Conservation (phyloP, 1,284 basidiomycete species). For the Melanopsichium pennsylvanicum region DNA sequence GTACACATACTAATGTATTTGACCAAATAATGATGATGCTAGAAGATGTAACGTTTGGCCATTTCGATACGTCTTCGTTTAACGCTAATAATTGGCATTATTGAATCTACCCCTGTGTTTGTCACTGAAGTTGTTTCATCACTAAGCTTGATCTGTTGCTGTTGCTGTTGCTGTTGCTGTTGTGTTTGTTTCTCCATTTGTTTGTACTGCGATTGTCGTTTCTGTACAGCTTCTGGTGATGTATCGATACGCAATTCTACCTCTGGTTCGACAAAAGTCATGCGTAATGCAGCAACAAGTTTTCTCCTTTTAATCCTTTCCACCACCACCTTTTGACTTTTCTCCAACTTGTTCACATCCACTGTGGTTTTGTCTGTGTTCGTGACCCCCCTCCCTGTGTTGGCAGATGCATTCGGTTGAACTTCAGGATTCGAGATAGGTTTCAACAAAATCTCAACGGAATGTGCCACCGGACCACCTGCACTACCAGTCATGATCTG, state of each 20-base stretch:
- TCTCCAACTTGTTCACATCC: neutral
- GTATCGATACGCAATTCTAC: constrained; percentile 3
- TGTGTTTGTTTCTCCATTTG: no score
- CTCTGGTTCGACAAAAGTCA: constrained; percentile 26
- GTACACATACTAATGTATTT: no score
- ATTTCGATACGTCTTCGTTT: constrained; percentile 25
- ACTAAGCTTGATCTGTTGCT: no score
- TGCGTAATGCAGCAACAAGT: constrained; percentile 8
- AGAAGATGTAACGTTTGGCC: constrained; percentile 44
- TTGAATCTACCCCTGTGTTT: neutral
- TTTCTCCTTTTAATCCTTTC: constrained; percentile 31
- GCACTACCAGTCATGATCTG: no score
- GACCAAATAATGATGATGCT: no score
- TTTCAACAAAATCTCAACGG: constrained; percentile 15
- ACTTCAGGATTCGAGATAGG: constrained; percentile 4
- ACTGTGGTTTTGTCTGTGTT: neutral
- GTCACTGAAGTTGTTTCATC: no score
- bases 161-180: neutral
- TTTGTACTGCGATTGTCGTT: neutral
- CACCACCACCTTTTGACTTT: constrained; percentile 4
- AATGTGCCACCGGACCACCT: no score
- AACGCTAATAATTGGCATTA: no score
- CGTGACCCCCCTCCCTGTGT: neutral
- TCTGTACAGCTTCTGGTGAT: neutral
- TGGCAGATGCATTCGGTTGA: neutral